These are phyloP conservation scores for Fusarium poae DNA, from an alignment of 2,329 filamentous ascomycete species.

Conservation along the genomic window DNA sequence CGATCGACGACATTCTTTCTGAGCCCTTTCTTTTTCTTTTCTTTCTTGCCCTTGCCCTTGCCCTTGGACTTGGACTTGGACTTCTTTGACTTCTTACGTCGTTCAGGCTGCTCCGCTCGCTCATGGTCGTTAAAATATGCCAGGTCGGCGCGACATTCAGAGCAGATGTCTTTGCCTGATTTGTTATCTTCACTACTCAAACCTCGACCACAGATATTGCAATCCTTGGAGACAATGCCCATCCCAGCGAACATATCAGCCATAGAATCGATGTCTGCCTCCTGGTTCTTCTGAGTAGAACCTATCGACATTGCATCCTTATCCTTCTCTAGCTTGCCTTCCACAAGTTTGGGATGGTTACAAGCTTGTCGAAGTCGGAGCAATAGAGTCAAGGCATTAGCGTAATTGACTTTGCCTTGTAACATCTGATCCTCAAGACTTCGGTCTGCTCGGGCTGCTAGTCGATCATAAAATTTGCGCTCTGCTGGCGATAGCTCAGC, in stretches of 20 bases:
- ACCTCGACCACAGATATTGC: slow-evolving; percentile 83
- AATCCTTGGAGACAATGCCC: slow-evolving; percentile 81
- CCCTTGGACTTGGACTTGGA: slow-evolving; percentile 38
- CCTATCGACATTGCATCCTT: slow-evolving; percentile 84
- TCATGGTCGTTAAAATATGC: slow-evolving; percentile 68
- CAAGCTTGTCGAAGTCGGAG: slow-evolving; percentile 91
- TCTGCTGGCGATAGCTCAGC: slow-evolving; percentile 85
- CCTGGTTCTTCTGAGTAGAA: slow-evolving; percentile 64
- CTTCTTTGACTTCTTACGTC: slow-evolving; percentile 44
- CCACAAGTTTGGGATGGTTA: slow-evolving; percentile 91
- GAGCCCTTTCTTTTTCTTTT: slow-evolving; percentile 33
- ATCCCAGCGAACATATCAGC: slow-evolving; percentile 89
- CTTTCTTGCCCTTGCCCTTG: slow-evolving; percentile 15
- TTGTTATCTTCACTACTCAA: slow-evolving; percentile 65
- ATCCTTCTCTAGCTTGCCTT: slow-evolving; percentile 86
- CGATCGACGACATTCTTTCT: slow-evolving; percentile 37
- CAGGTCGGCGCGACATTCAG: slow-evolving; percentile 81
- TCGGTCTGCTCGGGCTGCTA: slow-evolving; percentile 87
- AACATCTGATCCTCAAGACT: slow-evolving; percentile 87
- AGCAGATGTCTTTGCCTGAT: slow-evolving; percentile 68
- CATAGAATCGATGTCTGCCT: slow-evolving; percentile 81
- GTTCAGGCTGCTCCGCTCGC: slow-evolving; percentile 60
- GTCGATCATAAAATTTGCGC: slow-evolving; percentile 84
- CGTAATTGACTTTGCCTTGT: slow-evolving; percentile 86
- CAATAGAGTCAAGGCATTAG: slow-evolving; percentile 92